Percentiles rank a stretch among this genome's conserved stretches.
These are phyloP conservation scores for Fusarium hainanense DNA, from an alignment of 2,329 filamentous ascomycete genomes.

Conservation along the genomic window DNA sequence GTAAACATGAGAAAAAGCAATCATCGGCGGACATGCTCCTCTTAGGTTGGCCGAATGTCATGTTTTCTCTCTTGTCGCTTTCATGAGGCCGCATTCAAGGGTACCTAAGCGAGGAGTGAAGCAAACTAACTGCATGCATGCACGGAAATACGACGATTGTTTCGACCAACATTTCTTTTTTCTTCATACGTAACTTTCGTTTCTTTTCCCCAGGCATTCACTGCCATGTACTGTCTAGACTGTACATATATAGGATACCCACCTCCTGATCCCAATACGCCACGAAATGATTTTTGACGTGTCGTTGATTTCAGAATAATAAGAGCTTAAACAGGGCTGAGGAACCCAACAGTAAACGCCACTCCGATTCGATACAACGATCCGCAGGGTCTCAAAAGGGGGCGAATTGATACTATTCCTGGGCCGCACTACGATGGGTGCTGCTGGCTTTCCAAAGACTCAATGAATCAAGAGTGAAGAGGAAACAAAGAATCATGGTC, in stretches of 20 bases:
- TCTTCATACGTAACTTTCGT: not conserved
- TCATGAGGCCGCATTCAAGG: not conserved
- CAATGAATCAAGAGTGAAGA: not conserved
- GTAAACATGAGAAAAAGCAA: conserved; percentile 6
- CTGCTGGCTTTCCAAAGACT: not conserved
- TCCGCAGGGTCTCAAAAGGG: conserved; percentile 16
- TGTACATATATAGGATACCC: not conserved
- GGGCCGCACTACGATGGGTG: not conserved
- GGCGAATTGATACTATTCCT: conserved; percentile 9
- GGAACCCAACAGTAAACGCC: conserved; percentile 7
- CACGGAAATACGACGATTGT: conserved; percentile 4
- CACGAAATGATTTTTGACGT: conserved; percentile 30
- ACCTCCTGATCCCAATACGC: conserved; percentile 9
- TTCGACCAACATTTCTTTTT: not conserved
- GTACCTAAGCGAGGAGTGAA: not conserved
- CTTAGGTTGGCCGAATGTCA: conserved; percentile 7
- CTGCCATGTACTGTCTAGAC: not conserved
- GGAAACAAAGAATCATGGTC: conserved; percentile 3
- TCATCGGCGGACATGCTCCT: not conserved
- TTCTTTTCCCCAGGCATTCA: not conserved
- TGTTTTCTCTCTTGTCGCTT: conserved; percentile 25
- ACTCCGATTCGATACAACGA: conserved; percentile 22
- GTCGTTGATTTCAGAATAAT: conserved; percentile 12
- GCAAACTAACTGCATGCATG: not conserved
- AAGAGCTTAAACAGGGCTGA: conserved; percentile 29